Evolutionary conservation across 2,329 filamentous ascomycete genomes (phyloP).

Genomic region (Onygenales sp.): DNA sequence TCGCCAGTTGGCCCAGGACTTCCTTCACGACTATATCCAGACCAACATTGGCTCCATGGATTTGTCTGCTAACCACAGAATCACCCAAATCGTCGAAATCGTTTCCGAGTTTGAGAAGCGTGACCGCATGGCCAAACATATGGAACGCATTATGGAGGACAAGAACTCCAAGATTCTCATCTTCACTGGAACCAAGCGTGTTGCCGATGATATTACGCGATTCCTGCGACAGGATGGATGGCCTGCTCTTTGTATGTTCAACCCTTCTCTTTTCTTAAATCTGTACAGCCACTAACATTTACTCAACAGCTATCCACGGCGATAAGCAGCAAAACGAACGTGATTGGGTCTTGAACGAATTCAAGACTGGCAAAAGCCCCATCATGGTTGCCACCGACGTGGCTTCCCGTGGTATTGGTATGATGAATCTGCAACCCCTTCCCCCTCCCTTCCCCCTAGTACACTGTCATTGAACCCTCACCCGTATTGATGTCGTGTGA

Average conservation of each 20-base stretch:
- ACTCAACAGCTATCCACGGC: conserved; percentile 73
- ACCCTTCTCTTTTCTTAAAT: conserved; percentile 14
- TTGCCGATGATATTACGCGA: conserved; percentile 94
- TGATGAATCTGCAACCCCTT: conserved; percentile 57
- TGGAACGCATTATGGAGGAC: conserved; percentile 96
- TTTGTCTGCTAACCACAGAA: conserved; percentile 91
- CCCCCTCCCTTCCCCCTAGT: conserved; percentile 21
- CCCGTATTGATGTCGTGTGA: conserved; percentile 49
- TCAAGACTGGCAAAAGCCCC: conserved; percentile 98
- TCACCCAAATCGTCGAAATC: conserved; percentile 95
- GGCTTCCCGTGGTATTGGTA: conserved; percentile 99
- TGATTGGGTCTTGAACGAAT: conserved; percentile 98
- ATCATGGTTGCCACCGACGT: conserved; percentile 99
- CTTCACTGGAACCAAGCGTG: conserved; percentile 78
- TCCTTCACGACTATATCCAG: conserved; percentile 92
- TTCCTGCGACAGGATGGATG: conserved; percentile 97
- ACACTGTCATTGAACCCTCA: conserved; percentile 27
- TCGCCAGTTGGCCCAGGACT: conserved; percentile 79
- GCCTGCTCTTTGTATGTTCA: conserved; percentile 71
- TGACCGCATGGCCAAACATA: conserved; percentile 91
- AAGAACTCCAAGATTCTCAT: conserved; percentile 92
- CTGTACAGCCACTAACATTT: conserved; percentile 26
- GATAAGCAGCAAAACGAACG: conserved; percentile 99
- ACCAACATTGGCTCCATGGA: conserved; percentile 98
- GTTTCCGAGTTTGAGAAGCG: conserved; percentile 96